Percentiles rank a stretch among this genome's conserved stretches.
Evolutionary conservation across 345 rosid species (phyloP).

Genomic region (Luvunga scandens): DNA sequence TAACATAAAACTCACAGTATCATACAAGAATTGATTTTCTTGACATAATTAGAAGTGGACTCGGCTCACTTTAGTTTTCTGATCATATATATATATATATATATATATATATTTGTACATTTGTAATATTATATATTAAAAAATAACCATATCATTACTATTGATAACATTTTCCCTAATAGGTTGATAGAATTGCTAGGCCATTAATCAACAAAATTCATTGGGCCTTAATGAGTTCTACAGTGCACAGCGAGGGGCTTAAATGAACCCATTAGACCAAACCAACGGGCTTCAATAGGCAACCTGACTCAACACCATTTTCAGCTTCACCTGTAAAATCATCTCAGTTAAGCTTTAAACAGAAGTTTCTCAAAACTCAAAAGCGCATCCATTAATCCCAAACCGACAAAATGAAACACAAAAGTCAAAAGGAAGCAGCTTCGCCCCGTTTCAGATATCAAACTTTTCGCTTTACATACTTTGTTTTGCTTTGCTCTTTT

Average conservation of each 20-base stretch:
- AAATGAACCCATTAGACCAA: neutral
- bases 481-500: too few relatives aligned
- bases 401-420: neutral
- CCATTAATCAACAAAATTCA: neutral
- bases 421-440: neutral
- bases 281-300: neutral
- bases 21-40: too few relatives aligned
- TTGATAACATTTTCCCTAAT: too few relatives aligned
- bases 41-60: too few relatives aligned
- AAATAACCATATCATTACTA: too few relatives aligned
- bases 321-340: neutral
- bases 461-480: neutral
- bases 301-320: neutral
- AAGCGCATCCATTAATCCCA: neutral
- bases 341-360: neutral
- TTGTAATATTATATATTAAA: too few relatives aligned
- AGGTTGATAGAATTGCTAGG: neutral
- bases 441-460: neutral
- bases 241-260: too few relatives aligned
- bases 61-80: too few relatives aligned
- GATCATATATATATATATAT: too few relatives aligned
- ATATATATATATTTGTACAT: too few relatives aligned
- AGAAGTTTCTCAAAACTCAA: neutral
- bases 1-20: too few relatives aligned
- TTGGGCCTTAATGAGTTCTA: too few relatives aligned